phyloP scores from a whole-genome alignment of 2,329 filamentous ascomycete genomes.

The Sporothrix brunneoviolacea region DNA sequence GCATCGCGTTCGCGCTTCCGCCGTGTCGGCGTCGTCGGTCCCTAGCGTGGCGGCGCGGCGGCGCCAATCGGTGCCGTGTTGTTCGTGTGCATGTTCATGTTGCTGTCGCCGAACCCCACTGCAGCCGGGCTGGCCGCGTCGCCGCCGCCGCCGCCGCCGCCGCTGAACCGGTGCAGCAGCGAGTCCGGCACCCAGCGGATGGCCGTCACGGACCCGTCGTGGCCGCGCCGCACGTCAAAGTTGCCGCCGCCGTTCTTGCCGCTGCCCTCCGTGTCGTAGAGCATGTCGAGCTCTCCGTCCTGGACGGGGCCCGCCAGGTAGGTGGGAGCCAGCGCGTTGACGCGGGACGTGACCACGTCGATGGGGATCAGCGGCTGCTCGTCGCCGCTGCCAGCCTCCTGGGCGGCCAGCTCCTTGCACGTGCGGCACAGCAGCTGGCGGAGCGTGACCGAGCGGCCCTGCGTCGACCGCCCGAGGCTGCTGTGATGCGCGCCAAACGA shows the following conservation, averaged over 20 bases:
- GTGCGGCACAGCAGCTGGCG: constrained; percentile 70
- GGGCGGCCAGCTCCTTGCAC: constrained; percentile 54
- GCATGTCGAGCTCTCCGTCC: constrained; percentile 66
- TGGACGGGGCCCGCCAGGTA: constrained; percentile 34
- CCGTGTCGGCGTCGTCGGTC: too few species aligned
- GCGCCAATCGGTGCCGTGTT: too few species aligned
- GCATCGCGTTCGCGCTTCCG: too few species aligned
- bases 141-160: constrained; percentile 36
- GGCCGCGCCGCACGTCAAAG: constrained; percentile 61
- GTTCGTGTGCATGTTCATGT: constrained; percentile 29
- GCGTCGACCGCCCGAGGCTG: constrained; percentile 38
- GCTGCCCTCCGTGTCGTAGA: constrained; percentile 89
- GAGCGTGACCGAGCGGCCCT: constrained; percentile 61
- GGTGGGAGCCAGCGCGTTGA: constrained; percentile 41
- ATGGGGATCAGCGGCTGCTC: constrained; percentile 53
- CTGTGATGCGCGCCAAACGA: constrained; percentile 25
- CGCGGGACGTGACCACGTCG: constrained; percentile 56
- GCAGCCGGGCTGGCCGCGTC: not conserved
- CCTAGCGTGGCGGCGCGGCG: too few species aligned
- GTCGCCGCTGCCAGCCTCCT: constrained; percentile 34
- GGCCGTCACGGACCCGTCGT: constrained; percentile 28
- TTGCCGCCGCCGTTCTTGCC: constrained; percentile 81
- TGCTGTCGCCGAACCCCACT: not conserved
- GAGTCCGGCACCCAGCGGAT: constrained; percentile 50
- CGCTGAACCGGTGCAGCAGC: constrained; percentile 25